Conservation (phyloP, 208 protist species). For the Wallacemonas collosoma region DNA sequence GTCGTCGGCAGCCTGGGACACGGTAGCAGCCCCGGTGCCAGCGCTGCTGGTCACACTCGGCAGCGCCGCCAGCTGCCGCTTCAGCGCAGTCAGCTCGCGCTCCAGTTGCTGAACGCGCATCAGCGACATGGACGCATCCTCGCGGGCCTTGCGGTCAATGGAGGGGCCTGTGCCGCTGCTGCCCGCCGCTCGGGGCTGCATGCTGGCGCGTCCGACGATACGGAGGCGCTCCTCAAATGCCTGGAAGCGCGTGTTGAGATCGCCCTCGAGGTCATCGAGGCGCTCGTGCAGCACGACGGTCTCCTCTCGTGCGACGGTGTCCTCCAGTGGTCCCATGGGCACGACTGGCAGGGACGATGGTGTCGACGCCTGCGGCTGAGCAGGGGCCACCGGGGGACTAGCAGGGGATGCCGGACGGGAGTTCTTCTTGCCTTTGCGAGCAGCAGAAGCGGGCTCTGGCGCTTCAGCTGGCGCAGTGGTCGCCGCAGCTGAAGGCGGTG, state of each 20-base stretch:
- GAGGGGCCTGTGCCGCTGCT: constrained; percentile 18
- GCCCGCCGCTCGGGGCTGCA: constrained; percentile 39
- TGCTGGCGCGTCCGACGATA: constrained; percentile 75
- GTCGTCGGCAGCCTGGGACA: not conserved
- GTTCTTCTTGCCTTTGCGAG: constrained; percentile 4
- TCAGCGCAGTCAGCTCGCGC: constrained; percentile 59
- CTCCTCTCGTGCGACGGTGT: constrained; percentile 57
- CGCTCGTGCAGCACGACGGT: constrained; percentile 44
- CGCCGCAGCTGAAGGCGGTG: not conserved
- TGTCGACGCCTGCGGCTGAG: not conserved
- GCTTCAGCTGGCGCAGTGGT: not conserved
- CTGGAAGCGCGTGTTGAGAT: constrained; percentile 72
- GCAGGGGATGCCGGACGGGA: not conserved
- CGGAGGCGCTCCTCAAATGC: constrained; percentile 84
- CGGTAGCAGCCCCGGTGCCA: not conserved
- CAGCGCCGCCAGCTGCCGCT: constrained; percentile 27
- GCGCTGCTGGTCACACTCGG: not conserved
- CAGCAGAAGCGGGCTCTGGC: too few relatives aligned
- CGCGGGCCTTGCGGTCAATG: constrained; percentile 84
- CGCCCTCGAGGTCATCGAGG: constrained; percentile 77
- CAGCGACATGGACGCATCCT: constrained; percentile 81
- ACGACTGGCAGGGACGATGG: not conserved
- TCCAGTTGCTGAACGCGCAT: constrained; percentile 86
- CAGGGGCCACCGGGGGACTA: not conserved
- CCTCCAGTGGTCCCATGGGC: constrained; percentile 16